Percentiles rank a stretch among this genome's conserved stretches.
These are phyloP conservation scores for Colletotrichum brevisporum DNA, from an alignment of 2,329 filamentous ascomycete genomes.

Conservation along the genomic window DNA sequence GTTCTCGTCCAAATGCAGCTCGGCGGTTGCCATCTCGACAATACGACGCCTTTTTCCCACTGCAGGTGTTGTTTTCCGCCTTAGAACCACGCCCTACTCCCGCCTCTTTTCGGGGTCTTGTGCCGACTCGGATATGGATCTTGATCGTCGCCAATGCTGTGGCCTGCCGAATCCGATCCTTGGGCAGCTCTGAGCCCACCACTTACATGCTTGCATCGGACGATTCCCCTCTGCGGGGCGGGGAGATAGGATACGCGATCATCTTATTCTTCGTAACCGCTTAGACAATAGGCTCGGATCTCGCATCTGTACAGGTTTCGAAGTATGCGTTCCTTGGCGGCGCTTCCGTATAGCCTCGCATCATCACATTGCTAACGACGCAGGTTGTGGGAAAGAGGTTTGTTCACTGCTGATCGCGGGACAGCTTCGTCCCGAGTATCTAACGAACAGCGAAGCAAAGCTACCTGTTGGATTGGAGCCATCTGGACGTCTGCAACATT, in stretches of 20 bases:
- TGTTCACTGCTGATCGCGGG: neutral
- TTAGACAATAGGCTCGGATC: neutral
- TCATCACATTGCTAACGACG: neutral
- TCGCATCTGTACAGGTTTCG: neutral
- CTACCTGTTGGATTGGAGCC: no score
- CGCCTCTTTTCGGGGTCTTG: no score
- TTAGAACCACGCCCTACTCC: no score
- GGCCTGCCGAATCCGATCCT: neutral
- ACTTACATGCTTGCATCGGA: neutral
- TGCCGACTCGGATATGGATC: neutral
- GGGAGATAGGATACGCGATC: neutral
- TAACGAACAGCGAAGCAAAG: no score
- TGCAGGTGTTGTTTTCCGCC: no score
- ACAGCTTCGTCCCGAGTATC: neutral
- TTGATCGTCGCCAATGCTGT: neutral
- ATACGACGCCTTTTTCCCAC: no score
- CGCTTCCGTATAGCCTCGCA: neutral
- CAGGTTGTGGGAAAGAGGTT: neutral
- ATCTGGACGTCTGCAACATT: rapidly evolving
- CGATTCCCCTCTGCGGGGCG: neutral
- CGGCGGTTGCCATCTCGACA: no score
- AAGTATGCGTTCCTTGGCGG: neutral
- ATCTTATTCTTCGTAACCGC: neutral
- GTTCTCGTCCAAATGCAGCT: no score
- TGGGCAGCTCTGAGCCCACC: neutral